Conservation (phyloP, 441 rosid genomes). For the Populus hybrid region DNA sequence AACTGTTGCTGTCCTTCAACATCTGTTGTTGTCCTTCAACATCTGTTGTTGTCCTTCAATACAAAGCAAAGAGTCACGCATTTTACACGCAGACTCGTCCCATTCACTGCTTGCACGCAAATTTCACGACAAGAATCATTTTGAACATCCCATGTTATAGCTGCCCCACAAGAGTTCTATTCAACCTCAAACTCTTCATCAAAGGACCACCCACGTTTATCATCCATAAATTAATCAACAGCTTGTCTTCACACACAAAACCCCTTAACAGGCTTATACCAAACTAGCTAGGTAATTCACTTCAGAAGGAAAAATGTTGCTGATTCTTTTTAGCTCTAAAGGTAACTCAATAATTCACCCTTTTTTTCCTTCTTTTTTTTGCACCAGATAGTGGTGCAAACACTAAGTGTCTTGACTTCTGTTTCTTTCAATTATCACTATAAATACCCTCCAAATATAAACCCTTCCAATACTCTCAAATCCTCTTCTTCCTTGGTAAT, state of each 20-base stretch:
- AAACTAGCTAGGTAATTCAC: no score
- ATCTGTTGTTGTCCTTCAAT: no score
- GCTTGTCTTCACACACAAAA: no score
- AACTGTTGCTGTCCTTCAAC: no score
- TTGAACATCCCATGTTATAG: neutral
- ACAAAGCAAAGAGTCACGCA: neutral
- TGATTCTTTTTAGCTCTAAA: neutral
- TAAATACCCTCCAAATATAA: neutral
- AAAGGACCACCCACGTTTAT: neutral
- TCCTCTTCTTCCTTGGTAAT: neutral
- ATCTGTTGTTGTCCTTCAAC: no score
- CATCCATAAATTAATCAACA: no score
- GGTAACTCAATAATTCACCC: conserved; percentile 13
- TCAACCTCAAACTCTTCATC: neutral
- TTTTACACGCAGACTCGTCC: neutral
- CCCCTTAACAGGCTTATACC: no score
- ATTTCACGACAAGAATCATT: neutral
- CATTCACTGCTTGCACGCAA: conserved; percentile 3
- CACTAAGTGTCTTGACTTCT: no score
- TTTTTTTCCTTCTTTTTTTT: neutral
- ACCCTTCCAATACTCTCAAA: neutral
- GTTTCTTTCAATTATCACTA: neutral
- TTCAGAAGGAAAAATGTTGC: neutral
- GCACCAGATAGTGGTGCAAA: neutral
- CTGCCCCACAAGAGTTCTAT: neutral